A percentile compares a stretch with the other conserved stretches of the same genome.
phyloP scores from a whole-genome alignment of 257 asterid genomes.

The Solanum gracilifrons region DNA sequence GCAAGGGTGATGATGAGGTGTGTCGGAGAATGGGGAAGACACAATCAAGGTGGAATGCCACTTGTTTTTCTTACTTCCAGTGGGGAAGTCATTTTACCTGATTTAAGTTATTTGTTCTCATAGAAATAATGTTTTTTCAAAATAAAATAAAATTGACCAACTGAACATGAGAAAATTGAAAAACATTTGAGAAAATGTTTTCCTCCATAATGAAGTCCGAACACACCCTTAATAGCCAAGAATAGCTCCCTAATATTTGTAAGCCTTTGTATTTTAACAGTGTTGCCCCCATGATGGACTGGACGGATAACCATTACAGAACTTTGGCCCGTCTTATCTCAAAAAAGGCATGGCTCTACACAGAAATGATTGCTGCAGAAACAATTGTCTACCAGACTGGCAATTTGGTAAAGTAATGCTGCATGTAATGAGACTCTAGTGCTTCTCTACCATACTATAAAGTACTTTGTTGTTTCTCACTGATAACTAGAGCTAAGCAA shows the following conservation, averaged over 20 bases:
- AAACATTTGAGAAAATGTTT: not conserved
- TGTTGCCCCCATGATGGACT: constrained; percentile 98
- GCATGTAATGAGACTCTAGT: not conserved
- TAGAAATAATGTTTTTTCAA: not conserved
- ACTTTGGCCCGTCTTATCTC: constrained; percentile 86
- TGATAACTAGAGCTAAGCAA: not conserved
- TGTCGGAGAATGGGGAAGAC: not conserved
- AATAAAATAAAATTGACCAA: not conserved
- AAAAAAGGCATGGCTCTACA: constrained; percentile 81
- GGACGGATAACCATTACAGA: constrained; percentile 81
- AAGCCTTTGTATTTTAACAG: constrained; percentile 20
- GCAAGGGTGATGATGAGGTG: not conserved
- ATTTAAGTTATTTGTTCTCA: not conserved
- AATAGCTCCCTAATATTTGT: not conserved
- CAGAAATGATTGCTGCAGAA: constrained; percentile 98
- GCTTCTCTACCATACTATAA: not conserved
- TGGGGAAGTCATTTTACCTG: not conserved
- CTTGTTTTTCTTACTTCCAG: not conserved
- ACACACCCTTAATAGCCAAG: not conserved
- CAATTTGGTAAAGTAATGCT: constrained; percentile 46
- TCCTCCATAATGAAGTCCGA: not conserved
- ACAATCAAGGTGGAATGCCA: not conserved
- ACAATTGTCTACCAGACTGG: constrained; percentile 83
- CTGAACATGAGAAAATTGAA: not conserved
- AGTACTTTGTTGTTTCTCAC: not conserved